Conservation (phyloP, 805 yeast genomes). For the Kregervanrija fluxuum region DNA sequence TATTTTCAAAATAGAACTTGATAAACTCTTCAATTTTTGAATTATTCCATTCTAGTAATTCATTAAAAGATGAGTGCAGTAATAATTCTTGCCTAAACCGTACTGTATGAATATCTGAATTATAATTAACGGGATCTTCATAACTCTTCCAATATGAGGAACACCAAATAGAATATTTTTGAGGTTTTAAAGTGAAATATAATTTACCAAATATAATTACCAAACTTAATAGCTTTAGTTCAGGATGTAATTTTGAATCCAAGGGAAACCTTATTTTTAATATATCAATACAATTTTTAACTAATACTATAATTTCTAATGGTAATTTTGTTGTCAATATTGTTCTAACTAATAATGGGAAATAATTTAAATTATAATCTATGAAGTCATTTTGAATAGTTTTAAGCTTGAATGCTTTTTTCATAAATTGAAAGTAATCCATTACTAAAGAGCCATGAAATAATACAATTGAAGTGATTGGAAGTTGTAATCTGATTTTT, state of each 20-base stretch:
- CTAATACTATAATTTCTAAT: slow-evolving; percentile 37
- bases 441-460: slow-evolving; percentile 4
- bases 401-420: too few species aligned
- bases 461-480: slow-evolving; percentile 2
- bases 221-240: slow-evolving; percentile 29
- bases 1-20: slow-evolving; percentile 30
- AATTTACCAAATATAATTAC: slow-evolving; percentile 28
- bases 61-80: slow-evolving; percentile 24
- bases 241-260: slow-evolving; percentile 26
- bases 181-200: slow-evolving; percentile 22
- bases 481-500: slow-evolving; percentile 12
- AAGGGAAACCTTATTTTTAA: slow-evolving; percentile 10
- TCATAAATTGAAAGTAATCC: neutral
- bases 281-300: slow-evolving; percentile 22
- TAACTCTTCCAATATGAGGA: slow-evolving; percentile 6
- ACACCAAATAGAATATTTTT: slow-evolving; percentile 24
- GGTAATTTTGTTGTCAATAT: slow-evolving; percentile 42
- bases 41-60: slow-evolving; percentile 43
- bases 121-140: neutral
- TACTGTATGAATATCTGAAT: slow-evolving; percentile 9
- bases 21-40: slow-evolving; percentile 39
- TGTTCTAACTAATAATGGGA: slow-evolving; percentile 35
- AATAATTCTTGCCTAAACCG: slow-evolving; percentile 12
- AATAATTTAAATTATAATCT: slow-evolving; percentile 20
- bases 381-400: neutral